phyloP scores from a whole-genome alignment of 192 early-diverging fungal species.

The Globomyces pollinis-pini region DNA sequence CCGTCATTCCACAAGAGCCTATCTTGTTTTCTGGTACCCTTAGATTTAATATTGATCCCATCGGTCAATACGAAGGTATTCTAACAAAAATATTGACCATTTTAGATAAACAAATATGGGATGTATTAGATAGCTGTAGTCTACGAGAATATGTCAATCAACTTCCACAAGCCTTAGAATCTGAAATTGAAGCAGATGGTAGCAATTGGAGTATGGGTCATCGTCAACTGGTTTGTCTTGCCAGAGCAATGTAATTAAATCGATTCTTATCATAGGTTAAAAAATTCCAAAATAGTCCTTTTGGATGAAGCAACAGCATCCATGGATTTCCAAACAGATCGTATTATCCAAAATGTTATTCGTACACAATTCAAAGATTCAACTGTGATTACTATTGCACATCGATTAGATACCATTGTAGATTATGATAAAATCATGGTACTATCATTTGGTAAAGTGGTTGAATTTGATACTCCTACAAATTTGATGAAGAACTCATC shows the following conservation, averaged over 20 bases:
- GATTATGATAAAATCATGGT: slow-evolving; percentile 39
- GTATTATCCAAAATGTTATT: slow-evolving; percentile 34
- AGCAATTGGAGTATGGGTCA: slow-evolving; percentile 70
- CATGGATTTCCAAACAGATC: slow-evolving; percentile 35
- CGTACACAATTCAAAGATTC: slow-evolving; percentile 26
- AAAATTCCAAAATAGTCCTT: slow-evolving; percentile 43
- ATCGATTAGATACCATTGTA: slow-evolving; percentile 37
- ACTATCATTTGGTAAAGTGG: slow-evolving; percentile 30
- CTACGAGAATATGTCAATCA: slow-evolving; percentile 56
- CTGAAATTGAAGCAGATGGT: slow-evolving; percentile 58
- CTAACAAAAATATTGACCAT: too few relatives aligned
- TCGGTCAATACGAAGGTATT: slow-evolving; percentile 43
- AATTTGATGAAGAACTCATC: slow-evolving; percentile 26
- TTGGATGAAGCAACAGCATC: slow-evolving; percentile 54
- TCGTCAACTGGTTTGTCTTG: slow-evolving; percentile 67
- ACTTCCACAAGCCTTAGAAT: slow-evolving; percentile 58
- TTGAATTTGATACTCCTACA: slow-evolving; percentile 48
- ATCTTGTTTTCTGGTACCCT: slow-evolving; percentile 41
- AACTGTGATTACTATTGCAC: slow-evolving; percentile 47
- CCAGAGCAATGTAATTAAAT: slow-evolving; percentile 44
- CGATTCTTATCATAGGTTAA: slow-evolving; percentile 17
- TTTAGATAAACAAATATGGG: slow-evolving; percentile 64
- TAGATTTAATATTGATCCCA: slow-evolving; percentile 65
- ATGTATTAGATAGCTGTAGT: slow-evolving; percentile 50
- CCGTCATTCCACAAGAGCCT: slow-evolving; percentile 33